A percentile compares a stretch with the other conserved stretches of the same genome.
These are phyloP conservation scores for Phytophthora hibernalis DNA, from an alignment of 352 stramenopile genomes.

Conservation along the genomic window DNA sequence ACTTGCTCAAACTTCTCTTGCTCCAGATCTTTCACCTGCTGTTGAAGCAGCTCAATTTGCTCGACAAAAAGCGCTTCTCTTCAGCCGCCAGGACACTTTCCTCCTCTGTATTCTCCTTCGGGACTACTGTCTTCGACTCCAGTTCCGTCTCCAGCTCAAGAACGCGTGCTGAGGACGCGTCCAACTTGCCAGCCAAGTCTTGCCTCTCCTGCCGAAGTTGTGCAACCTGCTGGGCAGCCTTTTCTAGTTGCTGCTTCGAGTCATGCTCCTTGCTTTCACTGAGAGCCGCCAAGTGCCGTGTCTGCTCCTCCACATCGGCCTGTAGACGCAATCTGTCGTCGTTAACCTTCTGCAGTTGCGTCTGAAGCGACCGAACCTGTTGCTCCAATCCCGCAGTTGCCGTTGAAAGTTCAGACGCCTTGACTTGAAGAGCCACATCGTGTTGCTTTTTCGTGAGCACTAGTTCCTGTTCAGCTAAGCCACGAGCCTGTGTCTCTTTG, in stretches of 20 bases:
- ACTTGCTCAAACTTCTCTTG: conserved; percentile 58
- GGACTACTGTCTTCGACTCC: conserved; percentile 10
- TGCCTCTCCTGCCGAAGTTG: conserved; percentile 38
- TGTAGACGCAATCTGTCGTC: conserved; percentile 55
- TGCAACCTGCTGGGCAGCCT: conserved; percentile 32
- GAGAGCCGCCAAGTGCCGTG: conserved; percentile 29
- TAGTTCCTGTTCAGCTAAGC: conserved; percentile 76
- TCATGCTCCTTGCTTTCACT: conserved; percentile 44
- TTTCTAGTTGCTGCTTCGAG: conserved; percentile 49
- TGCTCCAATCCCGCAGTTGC: conserved; percentile 54
- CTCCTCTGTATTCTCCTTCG: conserved; percentile 7
- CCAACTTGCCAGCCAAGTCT: conserved; percentile 36
- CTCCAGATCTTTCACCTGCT: conserved; percentile 62
- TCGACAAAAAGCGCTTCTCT: conserved; percentile 62
- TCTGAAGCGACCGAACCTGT: conserved; percentile 41
- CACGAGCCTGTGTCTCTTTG: conserved; percentile 63
- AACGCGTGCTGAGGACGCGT: conserved; percentile 36
- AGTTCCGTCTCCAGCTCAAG: conserved; percentile 46
- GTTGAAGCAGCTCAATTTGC: conserved; percentile 62
- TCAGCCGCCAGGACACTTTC: conserved; percentile 45
- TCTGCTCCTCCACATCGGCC: conserved; percentile 44
- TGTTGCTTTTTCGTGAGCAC: conserved; percentile 76
- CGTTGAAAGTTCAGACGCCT: conserved; percentile 61
- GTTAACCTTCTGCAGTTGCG: conserved; percentile 43
- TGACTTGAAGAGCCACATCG: conserved; percentile 66